A percentile compares a stretch with the other conserved stretches of the same genome.
Evolutionary conservation across 78 protist genomes (phyloP).

Genomic region (Dictyostelium capitatum): DNA sequence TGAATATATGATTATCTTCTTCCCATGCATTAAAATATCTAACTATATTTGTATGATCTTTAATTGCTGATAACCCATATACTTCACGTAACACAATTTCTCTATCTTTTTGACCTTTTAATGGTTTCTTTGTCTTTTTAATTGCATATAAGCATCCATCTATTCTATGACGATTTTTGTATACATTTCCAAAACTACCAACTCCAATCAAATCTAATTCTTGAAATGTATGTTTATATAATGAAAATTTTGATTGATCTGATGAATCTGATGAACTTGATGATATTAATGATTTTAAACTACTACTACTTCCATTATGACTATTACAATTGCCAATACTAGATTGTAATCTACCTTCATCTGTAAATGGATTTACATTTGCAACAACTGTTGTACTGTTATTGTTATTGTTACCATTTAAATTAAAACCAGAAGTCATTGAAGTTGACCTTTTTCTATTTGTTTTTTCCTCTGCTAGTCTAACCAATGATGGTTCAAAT

Average conservation of each 20-base stretch:
- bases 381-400: background rate
- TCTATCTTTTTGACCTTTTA: slow-evolving; percentile 37
- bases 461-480: background rate
- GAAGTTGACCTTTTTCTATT: slow-evolving; percentile 58
- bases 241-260: slow-evolving; percentile 1
- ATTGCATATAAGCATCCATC: slow-evolving; percentile 80
- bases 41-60: slow-evolving; percentile 58
- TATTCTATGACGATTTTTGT: slow-evolving; percentile 58
- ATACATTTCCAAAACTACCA: slow-evolving; percentile 75
- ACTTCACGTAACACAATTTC: slow-evolving; percentile 52
- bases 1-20: slow-evolving; percentile 59
- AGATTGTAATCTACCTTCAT: slow-evolving; percentile 24
- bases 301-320: background rate
- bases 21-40: slow-evolving; percentile 80
- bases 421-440: slow-evolving; percentile 29
- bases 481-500: background rate
- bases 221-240: slow-evolving; percentile 47
- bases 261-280: background rate
- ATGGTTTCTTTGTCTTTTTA: slow-evolving; percentile 53
- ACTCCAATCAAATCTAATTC: slow-evolving; percentile 53
- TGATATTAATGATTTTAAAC: no score
- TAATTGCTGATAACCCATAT: slow-evolving; percentile 50
- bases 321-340: background rate
- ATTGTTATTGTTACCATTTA: background rate
- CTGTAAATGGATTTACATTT: slow-evolving; percentile 70